Conservation (phyloP, 768 basidiomycete genomes). For the Kwoniella europaea region DNA sequence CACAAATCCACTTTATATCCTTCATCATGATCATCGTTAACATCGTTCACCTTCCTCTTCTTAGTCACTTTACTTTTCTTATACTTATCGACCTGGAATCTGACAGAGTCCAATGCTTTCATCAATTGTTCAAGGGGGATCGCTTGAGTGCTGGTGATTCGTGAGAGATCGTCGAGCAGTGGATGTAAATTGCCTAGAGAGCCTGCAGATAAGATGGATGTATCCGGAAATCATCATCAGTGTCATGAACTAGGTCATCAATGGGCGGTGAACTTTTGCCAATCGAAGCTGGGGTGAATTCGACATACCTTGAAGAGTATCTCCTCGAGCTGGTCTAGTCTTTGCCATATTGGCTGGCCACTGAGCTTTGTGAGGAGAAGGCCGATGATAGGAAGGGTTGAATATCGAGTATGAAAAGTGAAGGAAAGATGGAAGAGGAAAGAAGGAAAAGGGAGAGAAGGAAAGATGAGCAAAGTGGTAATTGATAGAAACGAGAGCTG, state of each 20-base stretch:
- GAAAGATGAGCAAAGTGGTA: background rate
- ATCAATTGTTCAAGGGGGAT: background rate
- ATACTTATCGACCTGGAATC: background rate
- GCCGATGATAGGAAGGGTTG: background rate
- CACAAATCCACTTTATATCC: background rate
- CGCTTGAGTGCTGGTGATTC: background rate
- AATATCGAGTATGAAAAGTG: background rate
- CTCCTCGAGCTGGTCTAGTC: background rate
- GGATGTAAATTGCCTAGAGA: background rate
- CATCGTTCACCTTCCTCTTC: background rate
- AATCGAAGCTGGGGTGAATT: background rate
- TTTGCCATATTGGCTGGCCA: background rate
- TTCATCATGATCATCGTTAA: background rate
- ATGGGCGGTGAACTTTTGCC: too few relatives aligned
- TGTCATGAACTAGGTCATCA: too few relatives aligned
- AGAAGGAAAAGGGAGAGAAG: background rate
- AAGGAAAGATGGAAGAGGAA: background rate
- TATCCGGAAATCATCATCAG: too few relatives aligned
- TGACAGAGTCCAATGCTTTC: background rate
- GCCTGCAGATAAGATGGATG: background rate
- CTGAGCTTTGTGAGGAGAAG: background rate
- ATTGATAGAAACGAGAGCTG: background rate
- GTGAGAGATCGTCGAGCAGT: background rate
- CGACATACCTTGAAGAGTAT: conserved; percentile 2
- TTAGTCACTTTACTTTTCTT: background rate